Conservation (phyloP, 75 land plant genomes). For the Picea glauca region DNA sequence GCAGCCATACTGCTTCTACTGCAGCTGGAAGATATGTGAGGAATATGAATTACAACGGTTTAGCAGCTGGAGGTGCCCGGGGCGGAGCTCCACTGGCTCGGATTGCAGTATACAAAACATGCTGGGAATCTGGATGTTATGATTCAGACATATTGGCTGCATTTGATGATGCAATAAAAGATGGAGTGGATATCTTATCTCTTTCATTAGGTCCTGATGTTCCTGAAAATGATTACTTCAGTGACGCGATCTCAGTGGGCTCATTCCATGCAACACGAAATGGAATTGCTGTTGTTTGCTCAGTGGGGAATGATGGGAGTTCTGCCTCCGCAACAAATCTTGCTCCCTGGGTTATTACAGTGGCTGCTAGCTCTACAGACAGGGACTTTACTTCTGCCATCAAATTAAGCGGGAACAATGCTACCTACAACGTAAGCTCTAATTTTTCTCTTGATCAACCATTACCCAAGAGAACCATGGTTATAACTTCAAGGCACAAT, state of each 20-base stretch:
- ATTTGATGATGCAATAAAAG: slow-evolving; percentile 81
- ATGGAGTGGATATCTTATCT: slow-evolving; percentile 84
- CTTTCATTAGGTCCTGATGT: slow-evolving; percentile 61
- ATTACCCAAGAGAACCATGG: not conserved
- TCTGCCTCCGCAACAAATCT: too few species aligned
- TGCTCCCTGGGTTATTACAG: slow-evolving; percentile 82
- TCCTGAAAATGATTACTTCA: slow-evolving; percentile 61
- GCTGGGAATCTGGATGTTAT: slow-evolving; percentile 71
- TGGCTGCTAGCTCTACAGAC: slow-evolving; percentile 64
- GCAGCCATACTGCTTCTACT: slow-evolving; percentile 73
- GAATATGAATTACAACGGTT: slow-evolving; percentile 52
- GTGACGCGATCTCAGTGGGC: slow-evolving; percentile 70
- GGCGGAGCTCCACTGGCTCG: slow-evolving; percentile 89
- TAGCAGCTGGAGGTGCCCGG: slow-evolving; percentile 60
- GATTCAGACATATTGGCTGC: slow-evolving; percentile 80
- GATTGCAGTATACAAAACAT: slow-evolving; percentile 79
- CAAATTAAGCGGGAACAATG: slow-evolving; percentile 1
- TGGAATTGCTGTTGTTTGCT: slow-evolving; percentile 54
- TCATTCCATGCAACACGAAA: slow-evolving; percentile 64
- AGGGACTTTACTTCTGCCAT: not conserved
- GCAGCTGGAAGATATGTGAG: slow-evolving; percentile 61
- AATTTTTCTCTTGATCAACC: not conserved
- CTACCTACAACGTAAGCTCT: not conserved
- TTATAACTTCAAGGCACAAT: too few species aligned
- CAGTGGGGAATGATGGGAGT: slow-evolving; percentile 66